Base-by-base conservation (phyloP, 306 rosid genomes). In the Sophora flavescens region DNA sequence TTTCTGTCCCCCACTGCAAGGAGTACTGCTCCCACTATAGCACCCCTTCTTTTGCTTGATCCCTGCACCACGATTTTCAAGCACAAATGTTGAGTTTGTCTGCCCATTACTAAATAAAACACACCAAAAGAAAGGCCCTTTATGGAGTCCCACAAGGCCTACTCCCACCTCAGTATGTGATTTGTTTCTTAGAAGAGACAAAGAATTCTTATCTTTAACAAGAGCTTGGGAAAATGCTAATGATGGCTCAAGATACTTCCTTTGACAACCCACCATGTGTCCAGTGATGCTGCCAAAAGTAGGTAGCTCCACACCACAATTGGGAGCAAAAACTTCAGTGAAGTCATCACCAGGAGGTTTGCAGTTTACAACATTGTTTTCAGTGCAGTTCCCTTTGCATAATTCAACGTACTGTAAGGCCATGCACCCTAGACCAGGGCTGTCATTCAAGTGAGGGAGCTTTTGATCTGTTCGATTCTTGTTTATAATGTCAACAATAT, bases 391-490 rank as follows among this genome's bases (percentile, higher is more conserved):
- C 17, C 88, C 81, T 80, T 86, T 85, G 93, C 98, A 95, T 32
- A 83, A 70, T 59, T 95, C 89, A 3, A 82, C 85, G n/a, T 86
- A 92, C 56, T 92, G 97, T 74, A 95, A 77, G 28, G 98, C 98
- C 89, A 95, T 92, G 87, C 98, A 95, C 50, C 97, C 98, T 3
- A 95, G 91, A 69, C 98, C 98, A 6, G 97, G 88, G 45, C 86
- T 90, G 79, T 89, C 92, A 4, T 82, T 86, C 53, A 95, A 85
- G 61, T 38, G 84, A 12, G 85, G 65, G 22, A 95, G 88, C 74
- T 92, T 92, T 13, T 79, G 88, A 15, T 90, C 85, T 2, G 97
- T 95, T 72, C 93, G 84, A 39, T 95, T 95, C 36, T 75, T 75
- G 89, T 95, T 95, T 84, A 95, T 89, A 11, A 90, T 86, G 52